Conservation (phyloP, 176 grass and related monocot genomes). For the Poa annua region DNA sequence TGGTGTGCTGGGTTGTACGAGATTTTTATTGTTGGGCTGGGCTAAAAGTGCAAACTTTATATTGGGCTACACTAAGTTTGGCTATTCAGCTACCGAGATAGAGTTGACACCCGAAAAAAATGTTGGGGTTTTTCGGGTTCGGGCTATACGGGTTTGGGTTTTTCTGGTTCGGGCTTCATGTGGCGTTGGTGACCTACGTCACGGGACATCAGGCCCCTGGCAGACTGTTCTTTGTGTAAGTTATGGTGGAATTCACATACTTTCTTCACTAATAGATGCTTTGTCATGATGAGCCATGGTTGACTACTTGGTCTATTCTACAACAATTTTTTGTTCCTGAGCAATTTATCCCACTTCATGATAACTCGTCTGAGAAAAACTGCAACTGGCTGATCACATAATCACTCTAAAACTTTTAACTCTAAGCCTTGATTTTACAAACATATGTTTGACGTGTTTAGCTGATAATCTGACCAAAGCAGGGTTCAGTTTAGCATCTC, state of each 20-base stretch:
- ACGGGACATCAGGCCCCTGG: background rate
- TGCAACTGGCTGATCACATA: background rate
- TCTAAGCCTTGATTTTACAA: background rate
- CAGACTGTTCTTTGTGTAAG: background rate
- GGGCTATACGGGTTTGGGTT: too few relatives aligned
- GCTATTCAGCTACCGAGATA: too few relatives aligned
- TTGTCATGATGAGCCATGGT: background rate
- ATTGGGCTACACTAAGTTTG: too few relatives aligned
- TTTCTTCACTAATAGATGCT: conserved; percentile 24
- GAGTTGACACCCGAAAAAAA: too few relatives aligned
- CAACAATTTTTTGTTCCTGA: conserved; percentile 2
- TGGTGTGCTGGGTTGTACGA: too few relatives aligned
- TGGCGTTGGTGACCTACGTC: background rate
- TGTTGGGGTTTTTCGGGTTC: too few relatives aligned
- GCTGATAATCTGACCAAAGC: conserved; percentile 10
- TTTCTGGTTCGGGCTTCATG: background rate
- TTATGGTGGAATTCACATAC: background rate
- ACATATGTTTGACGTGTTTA: conserved; percentile 19
- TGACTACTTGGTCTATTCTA: conserved; percentile 8
- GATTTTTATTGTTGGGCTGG: too few relatives aligned
- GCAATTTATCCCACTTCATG: conserved; percentile 9
- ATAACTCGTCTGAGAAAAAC: background rate
- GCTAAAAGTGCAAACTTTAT: too few relatives aligned
- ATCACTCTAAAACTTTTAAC: background rate
- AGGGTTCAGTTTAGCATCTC: conserved; percentile 6